Conservation (phyloP, 768 basidiomycete genomes). For the Clavulina sp. region DNA sequence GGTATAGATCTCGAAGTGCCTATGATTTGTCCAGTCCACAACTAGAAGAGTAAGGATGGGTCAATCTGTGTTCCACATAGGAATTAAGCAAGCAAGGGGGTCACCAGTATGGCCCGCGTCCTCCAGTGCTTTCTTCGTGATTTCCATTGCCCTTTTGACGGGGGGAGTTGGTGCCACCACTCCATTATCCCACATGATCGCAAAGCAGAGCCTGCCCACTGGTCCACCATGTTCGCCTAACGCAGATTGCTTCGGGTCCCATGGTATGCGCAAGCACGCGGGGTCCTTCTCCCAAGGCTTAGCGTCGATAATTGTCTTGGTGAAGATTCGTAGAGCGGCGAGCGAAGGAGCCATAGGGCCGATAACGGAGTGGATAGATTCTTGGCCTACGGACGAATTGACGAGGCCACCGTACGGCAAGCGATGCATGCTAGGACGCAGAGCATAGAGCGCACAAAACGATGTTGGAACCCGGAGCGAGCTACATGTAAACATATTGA, state of each 20-base stretch:
- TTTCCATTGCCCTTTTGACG: slow-evolving; percentile 38
- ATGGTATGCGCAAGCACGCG: slow-evolving; percentile 34
- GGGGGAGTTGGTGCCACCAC: slow-evolving; percentile 44
- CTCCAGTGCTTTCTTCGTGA: slow-evolving; percentile 35
- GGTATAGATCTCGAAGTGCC: slow-evolving; percentile 31
- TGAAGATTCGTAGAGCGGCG: slow-evolving; percentile 43
- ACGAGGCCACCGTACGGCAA: slow-evolving; percentile 51
- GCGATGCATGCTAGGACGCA: slow-evolving; percentile 51
- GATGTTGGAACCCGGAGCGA: slow-evolving; percentile 55
- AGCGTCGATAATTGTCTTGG: slow-evolving; percentile 38
- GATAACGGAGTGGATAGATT: slow-evolving; percentile 50
- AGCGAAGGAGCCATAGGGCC: slow-evolving; percentile 51
- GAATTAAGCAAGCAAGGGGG: too few relatives aligned
- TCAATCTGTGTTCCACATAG: too few relatives aligned
- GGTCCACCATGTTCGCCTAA: slow-evolving; percentile 32
- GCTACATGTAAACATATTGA: slow-evolving; percentile 25
- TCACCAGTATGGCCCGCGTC: slow-evolving; percentile 48
- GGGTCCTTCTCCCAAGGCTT: slow-evolving; percentile 57
- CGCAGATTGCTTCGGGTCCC: slow-evolving; percentile 32
- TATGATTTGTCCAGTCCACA: slow-evolving; percentile 46
- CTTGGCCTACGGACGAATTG: slow-evolving; percentile 54
- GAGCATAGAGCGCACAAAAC: slow-evolving; percentile 51
- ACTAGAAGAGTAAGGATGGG: too few relatives aligned
- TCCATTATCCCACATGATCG: slow-evolving; percentile 50
- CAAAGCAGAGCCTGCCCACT: slow-evolving; percentile 30